Percentiles rank a stretch among this genome's conserved stretches.
Conservation (phyloP, 495 filamentous ascomycete species). For the Lophiotrema nucula region DNA sequence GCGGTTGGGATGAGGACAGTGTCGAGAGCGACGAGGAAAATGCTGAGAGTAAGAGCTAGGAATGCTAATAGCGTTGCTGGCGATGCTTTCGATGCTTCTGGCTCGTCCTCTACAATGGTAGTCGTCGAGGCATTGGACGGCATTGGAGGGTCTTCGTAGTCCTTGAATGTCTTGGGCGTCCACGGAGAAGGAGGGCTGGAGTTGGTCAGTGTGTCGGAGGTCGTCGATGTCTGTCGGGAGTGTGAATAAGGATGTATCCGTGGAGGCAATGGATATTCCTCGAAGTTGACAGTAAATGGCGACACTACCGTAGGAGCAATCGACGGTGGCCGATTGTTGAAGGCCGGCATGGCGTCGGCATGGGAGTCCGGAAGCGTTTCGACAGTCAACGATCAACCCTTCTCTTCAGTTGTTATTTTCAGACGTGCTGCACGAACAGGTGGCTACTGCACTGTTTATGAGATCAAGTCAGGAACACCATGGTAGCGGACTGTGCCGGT, state of each 20-base stretch:
- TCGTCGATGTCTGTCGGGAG: neutral
- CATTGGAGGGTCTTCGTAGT: neutral
- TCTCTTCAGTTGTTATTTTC: constrained; percentile 1
- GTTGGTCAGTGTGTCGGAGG: neutral
- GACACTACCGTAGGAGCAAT: neutral
- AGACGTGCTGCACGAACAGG: neutral
- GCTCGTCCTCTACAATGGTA: neutral
- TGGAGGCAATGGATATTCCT: neutral
- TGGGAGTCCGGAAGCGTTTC: neutral
- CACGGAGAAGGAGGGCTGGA: neutral
- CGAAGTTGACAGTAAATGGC: neutral
- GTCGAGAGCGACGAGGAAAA: constrained; percentile 36
- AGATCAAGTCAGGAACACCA: neutral
- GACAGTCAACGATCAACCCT: constrained; percentile 8
- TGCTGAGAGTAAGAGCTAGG: constrained; percentile 8
- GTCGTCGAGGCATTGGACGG: constrained; percentile 5
- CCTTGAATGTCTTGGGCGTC: neutral
- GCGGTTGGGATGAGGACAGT: constrained; percentile 32
- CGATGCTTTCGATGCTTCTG: neutral
- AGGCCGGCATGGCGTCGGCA: neutral
- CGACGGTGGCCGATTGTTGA: neutral
- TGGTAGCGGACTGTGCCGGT: neutral
- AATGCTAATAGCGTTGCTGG: constrained; percentile 15
- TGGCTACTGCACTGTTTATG: constrained; percentile 18
- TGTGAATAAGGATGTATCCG: neutral